Percentiles rank a stretch among this genome's conserved stretches.
phyloP scores from a whole-genome alignment of 345 rosid genomes.

The Hypericum androsaemum region DNA sequence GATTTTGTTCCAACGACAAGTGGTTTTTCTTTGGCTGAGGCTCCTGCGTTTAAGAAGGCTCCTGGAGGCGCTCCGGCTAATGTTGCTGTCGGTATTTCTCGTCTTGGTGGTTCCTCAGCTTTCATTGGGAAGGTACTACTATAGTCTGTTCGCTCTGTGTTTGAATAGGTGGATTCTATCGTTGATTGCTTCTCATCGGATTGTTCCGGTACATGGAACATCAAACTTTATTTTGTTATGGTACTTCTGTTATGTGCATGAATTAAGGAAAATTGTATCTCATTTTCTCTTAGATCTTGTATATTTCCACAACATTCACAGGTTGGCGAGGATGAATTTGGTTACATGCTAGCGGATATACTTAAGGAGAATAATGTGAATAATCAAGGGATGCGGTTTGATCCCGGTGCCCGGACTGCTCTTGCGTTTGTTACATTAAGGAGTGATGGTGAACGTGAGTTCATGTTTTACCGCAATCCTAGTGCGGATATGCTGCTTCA shows the following conservation, averaged over 20 bases:
- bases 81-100: too few relatives aligned
- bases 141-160: too few relatives aligned
- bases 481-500: conserved; percentile 92
- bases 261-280: too few relatives aligned
- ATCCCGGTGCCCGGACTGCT: conserved; percentile 88
- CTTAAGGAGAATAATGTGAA: conserved; percentile 82
- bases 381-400: conserved; percentile 74
- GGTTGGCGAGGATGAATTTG: conserved; percentile 99
- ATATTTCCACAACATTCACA: conserved; percentile 21
- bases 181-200: too few relatives aligned
- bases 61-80: too few relatives aligned
- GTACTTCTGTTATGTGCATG: too few relatives aligned
- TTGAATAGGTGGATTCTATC: too few relatives aligned
- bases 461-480: conserved; percentile 97
- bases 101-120: conserved; percentile 30
- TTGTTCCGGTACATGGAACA: too few relatives aligned
- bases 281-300: background rate
- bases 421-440: conserved; percentile 86
- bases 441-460: conserved; percentile 86
- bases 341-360: conserved; percentile 84
- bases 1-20: conserved; percentile 83
- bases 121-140: too few relatives aligned
- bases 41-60: conserved; percentile 81
- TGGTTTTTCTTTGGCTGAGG: conserved; percentile 76
- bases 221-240: too few relatives aligned